Evolutionary conservation across 1,284 basidiomycete genomes (phyloP), one percentile per base, ranked within the genome.

Genomic region (Ganoderma lucidum): DNA sequence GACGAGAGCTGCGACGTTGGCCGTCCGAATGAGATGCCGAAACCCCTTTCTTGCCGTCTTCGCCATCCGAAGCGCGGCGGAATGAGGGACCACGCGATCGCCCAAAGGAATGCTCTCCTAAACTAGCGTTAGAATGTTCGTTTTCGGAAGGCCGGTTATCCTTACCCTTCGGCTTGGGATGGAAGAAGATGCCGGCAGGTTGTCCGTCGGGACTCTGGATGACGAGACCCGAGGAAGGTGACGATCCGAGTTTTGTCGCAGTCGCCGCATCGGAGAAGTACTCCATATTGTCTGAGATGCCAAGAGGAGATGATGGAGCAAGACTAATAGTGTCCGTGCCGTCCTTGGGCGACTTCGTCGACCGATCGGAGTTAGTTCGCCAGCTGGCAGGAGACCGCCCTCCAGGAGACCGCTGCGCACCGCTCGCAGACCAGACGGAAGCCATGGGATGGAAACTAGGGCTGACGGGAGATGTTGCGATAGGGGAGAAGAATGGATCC

Each of bases 171-270:
- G 83, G 78, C 30, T 86, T 84, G 0, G 97, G 97, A 74, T 97
- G 93, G 81, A 99, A 99, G 82, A 96, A 96, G 73, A 99, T 97
- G 6, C 96, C 97, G 28, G 95, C 90, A 0, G 96, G 94, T 71
- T 96, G 90, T 0, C 97, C 97, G 77, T 98, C 96, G 0, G 95
- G 95, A 77, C 92, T 95, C 73, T 97, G 95, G 63, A 99, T 93
- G 56, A 99, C 88, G 28, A 98, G 87, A 0, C 97, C 97, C 2
- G 94, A 93, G 2, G 93, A 93, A 0, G 94, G 93, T 0, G 93
- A 93, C 4, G 88, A 84, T 6, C 93, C 91, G 8, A 94, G 85
- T 75, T 92, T 90, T 64, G 88, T 84, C 15, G 89, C 90, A 1
- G 90, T 86, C 12, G 89, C 90, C 2, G 90, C 86, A 70, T 93